Percentiles rank a stretch among this genome's conserved stretches.
Evolutionary conservation across 2,329 filamentous ascomycete species (phyloP).

Genomic region (Pyrenochaeta sp.): DNA sequence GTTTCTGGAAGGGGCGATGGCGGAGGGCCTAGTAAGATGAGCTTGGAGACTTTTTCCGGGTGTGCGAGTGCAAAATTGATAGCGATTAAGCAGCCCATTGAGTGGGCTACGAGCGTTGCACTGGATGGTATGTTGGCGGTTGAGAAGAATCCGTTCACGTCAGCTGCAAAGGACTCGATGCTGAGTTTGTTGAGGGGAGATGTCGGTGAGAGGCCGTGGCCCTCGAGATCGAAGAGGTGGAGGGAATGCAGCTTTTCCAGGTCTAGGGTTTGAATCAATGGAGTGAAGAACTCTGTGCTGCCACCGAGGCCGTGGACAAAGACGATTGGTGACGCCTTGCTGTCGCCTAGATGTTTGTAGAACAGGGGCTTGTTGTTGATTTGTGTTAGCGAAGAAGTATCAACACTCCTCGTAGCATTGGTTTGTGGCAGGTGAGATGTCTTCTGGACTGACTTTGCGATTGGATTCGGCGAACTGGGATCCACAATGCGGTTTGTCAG

Average conservation of each 20-base stretch:
- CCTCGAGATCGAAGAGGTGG: constrained; percentile 64
- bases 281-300: constrained; percentile 55
- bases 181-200: constrained; percentile 55
- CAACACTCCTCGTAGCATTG: constrained; percentile 47
- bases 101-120: constrained; percentile 60
- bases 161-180: constrained; percentile 55
- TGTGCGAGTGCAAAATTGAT: constrained; percentile 52
- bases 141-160: constrained; percentile 53
- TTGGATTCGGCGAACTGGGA: constrained; percentile 54
- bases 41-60: constrained; percentile 52
- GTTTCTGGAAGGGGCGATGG: constrained; percentile 55
- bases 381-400: constrained; percentile 45
- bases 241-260: constrained; percentile 44
- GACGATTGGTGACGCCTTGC: constrained; percentile 47
- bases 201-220: constrained; percentile 64
- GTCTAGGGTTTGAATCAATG: constrained; percentile 52
- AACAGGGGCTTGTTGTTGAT: constrained; percentile 55
- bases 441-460: constrained; percentile 24
- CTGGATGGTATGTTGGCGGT: constrained; percentile 38
- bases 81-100: constrained; percentile 61
- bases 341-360: constrained; percentile 44
- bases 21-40: constrained; percentile 60
- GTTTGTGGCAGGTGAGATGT: constrained; percentile 54
- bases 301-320: constrained; percentile 67
- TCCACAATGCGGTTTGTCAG: constrained; percentile 49